phyloP scores from a whole-genome alignment of 2,329 filamentous ascomycete species.

The Neofusicoccum sp. region DNA sequence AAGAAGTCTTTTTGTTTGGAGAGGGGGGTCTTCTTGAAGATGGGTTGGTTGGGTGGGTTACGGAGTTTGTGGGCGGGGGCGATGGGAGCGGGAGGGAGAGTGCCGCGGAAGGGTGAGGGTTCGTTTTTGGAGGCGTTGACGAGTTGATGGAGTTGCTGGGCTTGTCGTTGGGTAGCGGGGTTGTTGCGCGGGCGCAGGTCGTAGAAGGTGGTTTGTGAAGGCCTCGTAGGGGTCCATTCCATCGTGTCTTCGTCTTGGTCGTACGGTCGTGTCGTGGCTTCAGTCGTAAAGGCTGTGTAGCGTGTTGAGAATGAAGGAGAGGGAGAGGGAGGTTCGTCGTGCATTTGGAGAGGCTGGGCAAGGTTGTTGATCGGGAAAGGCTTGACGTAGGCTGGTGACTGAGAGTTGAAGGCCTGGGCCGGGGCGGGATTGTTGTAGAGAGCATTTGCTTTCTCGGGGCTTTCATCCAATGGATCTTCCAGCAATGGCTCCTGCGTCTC shows the following conservation, averaged over 20 bases:
- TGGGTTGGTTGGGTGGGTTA: constrained; percentile 57
- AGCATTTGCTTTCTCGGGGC: constrained; percentile 18
- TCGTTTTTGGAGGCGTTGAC: constrained; percentile 29
- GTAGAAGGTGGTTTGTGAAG: constrained; percentile 25
- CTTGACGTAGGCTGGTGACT: constrained; percentile 37
- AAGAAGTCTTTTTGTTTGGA: constrained; percentile 55
- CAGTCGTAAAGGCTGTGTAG: constrained; percentile 12
- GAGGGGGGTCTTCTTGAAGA: constrained; percentile 49
- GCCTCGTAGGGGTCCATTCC: constrained; percentile 69
- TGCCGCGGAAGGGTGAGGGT: constrained; percentile 64
- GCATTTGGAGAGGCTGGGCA: constrained; percentile 23
- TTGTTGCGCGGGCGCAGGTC: constrained; percentile 6
- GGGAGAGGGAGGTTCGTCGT: constrained; percentile 30
- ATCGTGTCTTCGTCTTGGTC: constrained; percentile 56
- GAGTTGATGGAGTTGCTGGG: constrained; percentile 24
- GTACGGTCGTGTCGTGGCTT: constrained; percentile 17
- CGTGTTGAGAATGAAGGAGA: constrained; percentile 29
- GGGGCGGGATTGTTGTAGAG: constrained; percentile 28
- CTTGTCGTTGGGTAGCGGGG: not conserved
- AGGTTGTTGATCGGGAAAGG: constrained; percentile 39
- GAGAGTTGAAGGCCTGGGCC: constrained; percentile 30
- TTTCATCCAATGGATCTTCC: constrained; percentile 19
- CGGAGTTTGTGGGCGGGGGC: constrained; percentile 62
- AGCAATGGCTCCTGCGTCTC: constrained; percentile 28
- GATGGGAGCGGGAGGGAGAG: constrained; percentile 66